Percentiles rank a stretch among this genome's conserved stretches.
Conservation (phyloP, 202 grass and related monocot species). For the Hordeum pubiflorum region DNA sequence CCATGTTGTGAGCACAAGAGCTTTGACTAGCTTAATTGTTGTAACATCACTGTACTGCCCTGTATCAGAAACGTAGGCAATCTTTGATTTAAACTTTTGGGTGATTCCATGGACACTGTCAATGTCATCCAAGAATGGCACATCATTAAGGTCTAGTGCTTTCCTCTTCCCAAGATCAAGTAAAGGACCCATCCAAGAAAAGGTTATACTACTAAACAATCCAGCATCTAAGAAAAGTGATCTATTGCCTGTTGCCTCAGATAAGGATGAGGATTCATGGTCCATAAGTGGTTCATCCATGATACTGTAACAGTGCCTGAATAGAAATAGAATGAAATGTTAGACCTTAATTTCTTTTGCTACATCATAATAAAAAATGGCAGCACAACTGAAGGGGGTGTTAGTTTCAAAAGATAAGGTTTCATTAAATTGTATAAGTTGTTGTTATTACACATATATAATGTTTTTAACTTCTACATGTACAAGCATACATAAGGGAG, state of each 20-base stretch:
- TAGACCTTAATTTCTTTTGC: too few relatives aligned
- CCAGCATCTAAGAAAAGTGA: constrained; percentile 41
- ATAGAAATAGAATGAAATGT: too few relatives aligned
- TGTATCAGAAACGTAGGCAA: background rate
- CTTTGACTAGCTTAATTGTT: constrained; percentile 34
- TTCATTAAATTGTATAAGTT: too few relatives aligned
- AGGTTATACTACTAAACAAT: constrained; percentile 41
- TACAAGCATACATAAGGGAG: too few relatives aligned
- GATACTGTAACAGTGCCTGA: too few relatives aligned
- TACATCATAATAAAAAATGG: too few relatives aligned
- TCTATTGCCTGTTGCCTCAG: background rate
- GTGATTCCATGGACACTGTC: constrained; percentile 28
- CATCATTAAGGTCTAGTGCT: constrained; percentile 44
- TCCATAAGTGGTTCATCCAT: constrained; percentile 39
- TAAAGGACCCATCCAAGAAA: constrained; percentile 57
- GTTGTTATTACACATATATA: too few relatives aligned
- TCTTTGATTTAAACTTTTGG: constrained; percentile 33
- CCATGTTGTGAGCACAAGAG: constrained; percentile 37
- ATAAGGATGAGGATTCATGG: background rate
- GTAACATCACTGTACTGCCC: constrained; percentile 12
- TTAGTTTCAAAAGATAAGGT: too few relatives aligned
- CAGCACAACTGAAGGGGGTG: too few relatives aligned
- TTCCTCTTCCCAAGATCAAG: constrained; percentile 40
- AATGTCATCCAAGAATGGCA: constrained; percentile 32
- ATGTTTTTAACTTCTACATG: too few relatives aligned